These are phyloP conservation scores for Auriscalpium vulgare DNA, from an alignment of 768 basidiomycete genomes.

Conservation along the genomic window DNA sequence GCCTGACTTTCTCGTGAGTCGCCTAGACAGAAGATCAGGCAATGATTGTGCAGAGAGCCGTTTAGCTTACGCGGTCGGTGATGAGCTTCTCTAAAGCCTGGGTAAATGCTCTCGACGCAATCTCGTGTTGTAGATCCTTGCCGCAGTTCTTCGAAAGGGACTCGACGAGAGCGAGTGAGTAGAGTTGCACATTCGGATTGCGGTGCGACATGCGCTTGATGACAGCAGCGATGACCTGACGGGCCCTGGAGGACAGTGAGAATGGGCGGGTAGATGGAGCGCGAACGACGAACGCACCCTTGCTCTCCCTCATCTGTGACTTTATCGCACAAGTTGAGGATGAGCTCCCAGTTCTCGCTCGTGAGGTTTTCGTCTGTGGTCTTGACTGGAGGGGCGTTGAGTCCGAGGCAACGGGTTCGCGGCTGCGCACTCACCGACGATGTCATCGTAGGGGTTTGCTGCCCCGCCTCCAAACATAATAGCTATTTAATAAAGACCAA, in stretches of 20 bases:
- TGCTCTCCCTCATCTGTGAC: conserved; percentile 81
- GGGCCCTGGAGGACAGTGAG: conserved; percentile 54
- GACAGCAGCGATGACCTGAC: conserved; percentile 74
- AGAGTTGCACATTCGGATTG: conserved; percentile 94
- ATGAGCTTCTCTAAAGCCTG: conserved; percentile 81
- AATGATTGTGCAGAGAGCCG: conserved; percentile 2
- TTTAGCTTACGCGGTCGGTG: conserved; percentile 63
- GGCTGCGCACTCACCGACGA: conserved; percentile 55
- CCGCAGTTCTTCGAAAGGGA: conserved; percentile 89
- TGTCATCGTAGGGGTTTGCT: conserved; percentile 76
- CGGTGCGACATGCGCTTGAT: conserved; percentile 90
- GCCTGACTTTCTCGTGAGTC: conserved; percentile 86
- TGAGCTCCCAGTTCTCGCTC: conserved; percentile 91
- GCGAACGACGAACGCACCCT: conserved; percentile 47
- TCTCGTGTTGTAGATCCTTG: conserved; percentile 71
- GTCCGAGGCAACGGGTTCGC: not conserved
- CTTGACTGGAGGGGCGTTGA: conserved; percentile 47
- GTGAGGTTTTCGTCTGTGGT: conserved; percentile 98
- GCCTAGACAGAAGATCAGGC: conserved; percentile 42
- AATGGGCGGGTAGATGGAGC: not conserved
- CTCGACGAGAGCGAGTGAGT: conserved; percentile 81
- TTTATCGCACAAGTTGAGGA: conserved; percentile 93
- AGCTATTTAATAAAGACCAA: not conserved
- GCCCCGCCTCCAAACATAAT: conserved; percentile 61
- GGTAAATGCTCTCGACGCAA: conserved; percentile 87